Base-by-base conservation (phyloP, 768 basidiomycete genomes). In the Pulveroboletus sp. region DNA sequence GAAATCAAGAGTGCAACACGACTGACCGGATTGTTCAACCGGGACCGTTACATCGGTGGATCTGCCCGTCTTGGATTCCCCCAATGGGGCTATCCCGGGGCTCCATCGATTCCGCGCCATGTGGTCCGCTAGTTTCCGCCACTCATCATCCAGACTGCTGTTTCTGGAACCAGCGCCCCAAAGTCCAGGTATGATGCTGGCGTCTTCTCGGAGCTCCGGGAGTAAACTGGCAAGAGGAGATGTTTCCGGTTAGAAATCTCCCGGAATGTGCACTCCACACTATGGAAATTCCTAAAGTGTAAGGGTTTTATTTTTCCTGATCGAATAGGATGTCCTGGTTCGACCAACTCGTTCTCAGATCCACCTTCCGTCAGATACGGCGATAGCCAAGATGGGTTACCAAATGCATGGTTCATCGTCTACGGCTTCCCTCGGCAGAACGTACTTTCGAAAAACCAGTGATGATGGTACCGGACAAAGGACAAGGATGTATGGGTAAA, bases 101-200 rank as follows among this genome's bases (percentile, higher is more conserved):
- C 31, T 27, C 32, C 41, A 49, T 53, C 51, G 50, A 64, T 59
- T 27, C 53, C 35, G 38, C 20, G 22, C 43, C 60, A 53, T 63
- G 58, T 56, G 55, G 11, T 22, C 50, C 63, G 61, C 52, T 47
- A 54, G 37, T 60, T 60, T 42, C 55, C 63, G 61, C 35, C 11
- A 8, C n/a, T n/a, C 36, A 54, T 50, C 43, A 55, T 43, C 46
- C 19, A 35, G n/a, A n/a, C n/a, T n/a, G n/a, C 22, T 30, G 22
- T 24, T 30, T 35, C 24, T 35, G 20, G 41, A 34, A 34, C 30
- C 16, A 45, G 40, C 43, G 27, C 63, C 63, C 62, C 56, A 63
- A 64, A 65, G 63, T 58, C 64, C 64, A 62, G 62, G 56, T 54
- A 37, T 44, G 51, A 51, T 53, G 38, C 43, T 37, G 14, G 40